Conservation (phyloP, 805 yeast species). For the Cyberlindnera galapagoensis region DNA sequence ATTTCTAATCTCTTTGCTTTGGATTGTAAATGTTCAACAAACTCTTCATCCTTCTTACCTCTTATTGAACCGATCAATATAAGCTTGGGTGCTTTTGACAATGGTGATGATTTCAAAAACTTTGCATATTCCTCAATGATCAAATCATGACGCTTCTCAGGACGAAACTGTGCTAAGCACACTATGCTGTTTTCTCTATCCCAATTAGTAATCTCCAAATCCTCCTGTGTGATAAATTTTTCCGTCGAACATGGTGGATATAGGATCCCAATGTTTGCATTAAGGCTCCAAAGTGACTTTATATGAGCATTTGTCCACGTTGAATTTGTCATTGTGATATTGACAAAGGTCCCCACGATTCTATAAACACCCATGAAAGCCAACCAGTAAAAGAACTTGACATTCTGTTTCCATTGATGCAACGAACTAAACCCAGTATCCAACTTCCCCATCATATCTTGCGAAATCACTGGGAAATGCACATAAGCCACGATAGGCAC, state of each 20-base stretch:
- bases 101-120: conserved; percentile 31
- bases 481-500: conserved; percentile 82
- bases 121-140: conserved; percentile 57
- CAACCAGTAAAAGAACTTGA: conserved; percentile 67
- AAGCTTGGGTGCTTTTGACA: conserved; percentile 41
- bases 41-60: conserved; percentile 53
- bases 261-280: conserved; percentile 39
- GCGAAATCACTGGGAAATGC: conserved; percentile 91
- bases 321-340: conserved; percentile 70
- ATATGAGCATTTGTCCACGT: conserved; percentile 90
- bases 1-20: conserved; percentile 39
- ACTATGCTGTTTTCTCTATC: conserved; percentile 31
- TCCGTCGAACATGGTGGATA: conserved; percentile 92
- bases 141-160: conserved; percentile 84
- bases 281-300: conserved; percentile 50
- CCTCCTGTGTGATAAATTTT: conserved; percentile 28
- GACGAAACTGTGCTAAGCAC: conserved; percentile 83
- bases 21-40: conserved; percentile 43
- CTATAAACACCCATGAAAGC: conserved; percentile 57
- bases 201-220: conserved; percentile 15
- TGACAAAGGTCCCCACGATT: conserved; percentile 59
- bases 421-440: conserved; percentile 23
- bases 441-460: conserved; percentile 74
- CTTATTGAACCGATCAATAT: conserved; percentile 84
- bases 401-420: conserved; percentile 21